Evolutionary conservation across 2,329 filamentous ascomycete species (phyloP), one percentile per base, ranked within the genome.

Genomic region (Sporothrix brunneoviolacea): DNA sequence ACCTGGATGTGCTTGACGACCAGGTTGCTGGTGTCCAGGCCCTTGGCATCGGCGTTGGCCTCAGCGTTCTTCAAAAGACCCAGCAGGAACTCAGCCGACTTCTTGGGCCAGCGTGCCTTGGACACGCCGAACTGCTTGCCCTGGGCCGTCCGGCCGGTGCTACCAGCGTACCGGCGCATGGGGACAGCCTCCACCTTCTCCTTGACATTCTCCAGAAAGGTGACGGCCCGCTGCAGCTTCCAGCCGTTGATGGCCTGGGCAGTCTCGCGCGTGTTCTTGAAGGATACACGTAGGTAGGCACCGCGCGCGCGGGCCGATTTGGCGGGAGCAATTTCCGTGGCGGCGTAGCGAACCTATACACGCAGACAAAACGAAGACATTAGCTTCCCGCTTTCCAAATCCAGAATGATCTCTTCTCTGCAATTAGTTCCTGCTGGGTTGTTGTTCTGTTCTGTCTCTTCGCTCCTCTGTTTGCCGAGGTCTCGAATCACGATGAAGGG

Each of bases 1-100:
- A 98, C 93, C 82, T 98, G 93, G 79, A 98, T 98, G 87, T 96
- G 94, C 88, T 96, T 96, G 79, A 98, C 88, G 71, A 97, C 77
- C 70, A 98, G 81, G 82, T 94, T 94, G 77, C 84, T 85, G 70
- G 91, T 97, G 77, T 98, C 90, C 68, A 95, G 88, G 68, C 91
- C 90, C 83, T 95, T 95, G 74, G 88, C 87, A 67, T 95, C 91
- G 71, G 90, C 90, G 76, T 95, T 95, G 78, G 90, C 84, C 81
- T 95, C 90, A 63, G 90, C 90, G 77, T 95, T 95, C 83, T 91
- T 93, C 66, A 98, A 88, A 66, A 98, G 89, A 70, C 86, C 88
- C 74, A 96, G 84, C 60, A 98, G 83, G 82, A 95, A 95, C 80
- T 96, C 85, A 74, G 94, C 94, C 57, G 91, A 96, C 88, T 98